Percentiles rank a stretch among this genome's conserved stretches.
Evolutionary conservation across 495 filamentous ascomycete species (phyloP).

Genomic region (Talaromyces nanjingensis): DNA sequence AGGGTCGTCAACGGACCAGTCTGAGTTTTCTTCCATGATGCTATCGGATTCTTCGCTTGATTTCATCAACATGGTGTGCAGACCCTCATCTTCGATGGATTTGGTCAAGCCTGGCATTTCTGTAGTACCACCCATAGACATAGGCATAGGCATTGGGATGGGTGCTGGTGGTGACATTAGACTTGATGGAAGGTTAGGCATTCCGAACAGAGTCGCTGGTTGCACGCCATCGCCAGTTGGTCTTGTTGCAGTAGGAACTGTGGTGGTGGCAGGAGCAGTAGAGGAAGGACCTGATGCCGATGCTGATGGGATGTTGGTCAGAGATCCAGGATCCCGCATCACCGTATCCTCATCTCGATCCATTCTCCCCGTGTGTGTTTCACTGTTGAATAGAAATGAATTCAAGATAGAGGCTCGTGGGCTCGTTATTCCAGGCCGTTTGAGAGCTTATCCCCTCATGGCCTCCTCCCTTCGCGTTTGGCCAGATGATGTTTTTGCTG

Average conservation of each 20-base stretch:
- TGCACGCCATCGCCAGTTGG: slow-evolving; percentile 11
- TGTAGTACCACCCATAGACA: not conserved
- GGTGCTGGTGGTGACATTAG: slow-evolving; percentile 1
- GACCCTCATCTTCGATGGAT: slow-evolving; percentile 9
- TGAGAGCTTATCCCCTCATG: slow-evolving; percentile 8
- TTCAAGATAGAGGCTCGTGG: not conserved
- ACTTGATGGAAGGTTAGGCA: not conserved
- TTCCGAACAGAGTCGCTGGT: not conserved
- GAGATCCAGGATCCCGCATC: slow-evolving; percentile 29
- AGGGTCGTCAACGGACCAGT: slow-evolving; percentile 33
- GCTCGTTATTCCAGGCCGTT: not conserved
- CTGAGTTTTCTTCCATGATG: slow-evolving; percentile 31
- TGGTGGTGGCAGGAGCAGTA: slow-evolving; percentile 12
- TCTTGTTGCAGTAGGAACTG: slow-evolving; percentile 17
- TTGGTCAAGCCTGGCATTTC: slow-evolving; percentile 5
- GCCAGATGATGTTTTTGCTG: not conserved
- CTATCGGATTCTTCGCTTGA: slow-evolving; percentile 24
- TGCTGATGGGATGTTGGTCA: slow-evolving; percentile 13
- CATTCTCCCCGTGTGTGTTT: slow-evolving; percentile 14
- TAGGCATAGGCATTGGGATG: not conserved
- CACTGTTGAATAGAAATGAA: not conserved
- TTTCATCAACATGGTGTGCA: slow-evolving; percentile 12
- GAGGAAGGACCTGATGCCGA: slow-evolving; percentile 14
- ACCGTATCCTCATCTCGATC: slow-evolving; percentile 34
- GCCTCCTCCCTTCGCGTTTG: slow-evolving; percentile 2